Evolutionary conservation across 345 rosid species (phyloP), one percentile per base, ranked within the genome.

Genomic region (Eucalyptus tenuipes): DNA sequence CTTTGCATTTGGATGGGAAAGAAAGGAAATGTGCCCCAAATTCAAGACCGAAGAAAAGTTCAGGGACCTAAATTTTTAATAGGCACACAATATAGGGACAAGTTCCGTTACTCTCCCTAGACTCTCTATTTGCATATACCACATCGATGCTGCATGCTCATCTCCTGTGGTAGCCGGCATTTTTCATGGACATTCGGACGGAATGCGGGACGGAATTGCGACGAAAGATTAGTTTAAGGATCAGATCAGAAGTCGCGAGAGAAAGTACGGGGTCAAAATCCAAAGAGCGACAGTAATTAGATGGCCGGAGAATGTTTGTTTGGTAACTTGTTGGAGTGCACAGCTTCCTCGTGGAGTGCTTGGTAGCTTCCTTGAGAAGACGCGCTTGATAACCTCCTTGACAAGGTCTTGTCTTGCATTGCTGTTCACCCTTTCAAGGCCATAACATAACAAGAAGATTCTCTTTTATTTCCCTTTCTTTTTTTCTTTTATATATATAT

Each of bases 11-110:
- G 6, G 61, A 55, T 55, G 29, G 27, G 61, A 55, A 55, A 55
- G 6, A 55, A 55, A 55, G 24, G 6, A 55, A 24, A 55, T 55
- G 1, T 24, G 3, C 12, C 61, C 13, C 4, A 6, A 24, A 55
- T 22, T 55, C 29, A 55, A 55, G 29, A 55, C 3, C 2, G 6
- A 55, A 27, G 68, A 27, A 27, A 27, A 3, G 31, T 5, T 59
- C 68, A 29, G 2, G 1, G 7, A 12, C 16, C 68, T 13, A 6
- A 59, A 27, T 59, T 27, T 1, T 27, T 1, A 59, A 27, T 29
- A 59, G 13, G 29, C 68, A 59, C 16, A 5, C 8, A 0, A 22
- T 3, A 27, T 2, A 27, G 1, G 15, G 33, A 59, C 4, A 3
- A 6, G 68, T 59, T 59, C 31, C 1, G 2, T 59, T 11, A 27